Base-by-base conservation (phyloP, 1,284 basidiomycete genomes). In the Ustilago xerochloae region DNA sequence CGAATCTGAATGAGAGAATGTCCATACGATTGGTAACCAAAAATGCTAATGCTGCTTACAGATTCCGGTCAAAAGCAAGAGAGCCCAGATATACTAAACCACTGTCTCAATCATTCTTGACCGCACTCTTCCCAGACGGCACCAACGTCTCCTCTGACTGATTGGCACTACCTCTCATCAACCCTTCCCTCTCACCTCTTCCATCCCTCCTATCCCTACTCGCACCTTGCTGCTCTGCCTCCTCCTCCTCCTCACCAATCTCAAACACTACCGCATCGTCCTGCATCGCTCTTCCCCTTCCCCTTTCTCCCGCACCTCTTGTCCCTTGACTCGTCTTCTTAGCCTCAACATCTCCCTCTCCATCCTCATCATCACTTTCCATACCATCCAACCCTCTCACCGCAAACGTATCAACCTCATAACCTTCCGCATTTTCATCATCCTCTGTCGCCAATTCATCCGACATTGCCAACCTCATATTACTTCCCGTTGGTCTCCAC, bases 401-500 rank as follows among this genome's bases (percentile, higher is more conserved):
- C 3, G 74, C 70, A 49, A 85, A 60, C 85, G 79, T 91, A 90
- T 85, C 97, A 93, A 85, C 97, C 91, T 87, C 93, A 90, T 76
- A 83, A 6, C 79, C 29, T 91, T 91, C 65, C 91, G 85, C 86
- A 92, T 92, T 76, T 92, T 92, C 59, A 90, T 93, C 91, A 92
- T 93, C 47, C 90, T 91, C 74, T 92, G 89, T 89, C 88, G 91
- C 80, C 78, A 88, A 81, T 87, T 84, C 84, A 53, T 81, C 79
- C 39, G 80, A 80, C 80, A 82, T 82, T 52, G 79, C 79, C 5
- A 84, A 55, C 9, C 93, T 92, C 86, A 93, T 89, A 86, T 99
- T 99, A 85, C 94, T 90, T 38, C 89, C 90, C 2, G 94, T 93
- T 61, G 96, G 96, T 41, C 94, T 88, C 96, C 97, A 99, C 28